Conservation (phyloP, 139 green algal species). For the Tetraselmis striata region DNA sequence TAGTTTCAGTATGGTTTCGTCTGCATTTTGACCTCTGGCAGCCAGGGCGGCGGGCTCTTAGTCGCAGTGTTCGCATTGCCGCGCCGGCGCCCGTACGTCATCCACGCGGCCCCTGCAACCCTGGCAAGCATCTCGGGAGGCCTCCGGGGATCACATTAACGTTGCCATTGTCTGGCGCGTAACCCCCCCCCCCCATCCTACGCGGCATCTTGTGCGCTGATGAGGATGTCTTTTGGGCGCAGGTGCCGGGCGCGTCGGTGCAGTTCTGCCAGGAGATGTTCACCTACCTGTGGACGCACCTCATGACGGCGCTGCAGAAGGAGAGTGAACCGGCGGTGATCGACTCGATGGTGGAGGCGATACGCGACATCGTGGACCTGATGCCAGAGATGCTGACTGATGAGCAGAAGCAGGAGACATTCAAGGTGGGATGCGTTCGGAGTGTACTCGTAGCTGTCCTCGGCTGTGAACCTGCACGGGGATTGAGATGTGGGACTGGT, state of each 20-base stretch:
- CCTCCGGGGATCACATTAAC: no score
- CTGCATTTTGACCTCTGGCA: no score
- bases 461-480: no score
- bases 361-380: constrained; percentile 60
- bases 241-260: background rate
- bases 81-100: no score
- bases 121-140: no score
- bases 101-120: no score
- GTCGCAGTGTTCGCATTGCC: no score
- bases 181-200: background rate
- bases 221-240: constrained; percentile 49
- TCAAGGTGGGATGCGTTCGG: no score
- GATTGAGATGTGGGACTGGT: no score
- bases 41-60: no score
- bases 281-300: background rate
- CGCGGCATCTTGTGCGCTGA: constrained; percentile 18
- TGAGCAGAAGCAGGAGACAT: background rate
- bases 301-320: constrained; percentile 17
- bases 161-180: constrained; percentile 31
- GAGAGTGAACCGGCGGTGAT: constrained; percentile 71
- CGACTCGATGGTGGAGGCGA: constrained; percentile 51
- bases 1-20: no score
- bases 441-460: no score
- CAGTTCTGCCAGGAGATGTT: background rate
- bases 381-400: background rate